A percentile compares a stretch with the other conserved stretches of the same genome.
phyloP scores from a whole-genome alignment of 441 rosid species.

The Macaranga tanarius region DNA sequence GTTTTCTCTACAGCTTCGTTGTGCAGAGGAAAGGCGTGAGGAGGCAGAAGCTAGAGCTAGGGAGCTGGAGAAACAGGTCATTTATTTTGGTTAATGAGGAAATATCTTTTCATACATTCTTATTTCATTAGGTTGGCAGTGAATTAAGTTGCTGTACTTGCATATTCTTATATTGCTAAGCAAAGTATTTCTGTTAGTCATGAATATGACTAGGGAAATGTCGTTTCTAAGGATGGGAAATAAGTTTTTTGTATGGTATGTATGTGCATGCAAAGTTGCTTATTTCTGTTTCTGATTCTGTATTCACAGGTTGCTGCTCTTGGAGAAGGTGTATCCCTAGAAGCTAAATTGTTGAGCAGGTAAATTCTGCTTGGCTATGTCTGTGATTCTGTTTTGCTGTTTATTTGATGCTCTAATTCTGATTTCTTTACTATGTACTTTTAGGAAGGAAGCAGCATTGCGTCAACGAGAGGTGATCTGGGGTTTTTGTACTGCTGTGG shows the following conservation, averaged over 20 bases:
- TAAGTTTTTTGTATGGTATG: not conserved
- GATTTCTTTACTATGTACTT: slow-evolving; percentile 18
- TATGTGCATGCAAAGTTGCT: not conserved
- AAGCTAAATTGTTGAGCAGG: slow-evolving; percentile 88
- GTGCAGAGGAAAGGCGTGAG: slow-evolving; percentile 53
- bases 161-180: not conserved
- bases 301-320: slow-evolving; percentile 73
- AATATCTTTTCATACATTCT: slow-evolving; percentile 7
- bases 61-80: slow-evolving; percentile 96
- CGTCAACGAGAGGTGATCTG: slow-evolving; percentile 77
- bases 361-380: slow-evolving; percentile 23
- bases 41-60: slow-evolving; percentile 91
- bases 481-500: slow-evolving; percentile 15
- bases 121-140: not conserved
- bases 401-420: slow-evolving; percentile 21
- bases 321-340: slow-evolving; percentile 95
- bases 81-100: not conserved
- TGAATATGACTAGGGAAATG: not conserved
- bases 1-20: slow-evolving; percentile 42
- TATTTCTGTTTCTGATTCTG: slow-evolving; percentile 21
- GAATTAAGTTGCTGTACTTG: not conserved
- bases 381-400: not conserved
- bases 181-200: not conserved
- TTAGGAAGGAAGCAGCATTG: slow-evolving; percentile 92
- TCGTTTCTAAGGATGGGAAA: not conserved